A percentile compares a stretch with the other conserved stretches of the same genome.
Evolutionary conservation across 306 rosid species (phyloP).

Genomic region (Erythrophleum fordii): DNA sequence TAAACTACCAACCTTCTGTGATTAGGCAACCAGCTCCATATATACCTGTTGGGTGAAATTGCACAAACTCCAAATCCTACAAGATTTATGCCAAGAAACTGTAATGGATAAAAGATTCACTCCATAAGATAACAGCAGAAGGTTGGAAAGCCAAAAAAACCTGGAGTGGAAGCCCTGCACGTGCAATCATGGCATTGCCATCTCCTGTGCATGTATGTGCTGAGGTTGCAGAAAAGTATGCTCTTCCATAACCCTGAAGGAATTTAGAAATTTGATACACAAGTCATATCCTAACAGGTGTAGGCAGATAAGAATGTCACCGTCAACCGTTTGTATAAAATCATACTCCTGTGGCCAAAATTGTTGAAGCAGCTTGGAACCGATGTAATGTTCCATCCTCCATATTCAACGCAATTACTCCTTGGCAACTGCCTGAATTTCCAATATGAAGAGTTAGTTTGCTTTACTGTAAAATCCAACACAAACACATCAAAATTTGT

Average conservation of each 20-base stretch:
- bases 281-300: constrained; percentile 8
- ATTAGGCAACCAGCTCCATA: constrained; percentile 99
- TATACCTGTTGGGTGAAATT: constrained; percentile 96
- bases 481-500: background rate
- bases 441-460: constrained; percentile 37
- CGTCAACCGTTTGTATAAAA: constrained; percentile 20
- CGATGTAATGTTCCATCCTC: constrained; percentile 96
- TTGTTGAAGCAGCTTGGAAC: constrained; percentile 83
- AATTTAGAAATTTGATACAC: constrained; percentile 29
- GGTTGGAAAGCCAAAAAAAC: constrained; percentile 45
- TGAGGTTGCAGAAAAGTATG: constrained; percentile 93
- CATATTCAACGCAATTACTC: constrained; percentile 82
- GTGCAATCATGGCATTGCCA: constrained; percentile 97
- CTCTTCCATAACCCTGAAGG: constrained; percentile 86
- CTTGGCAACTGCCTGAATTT: constrained; percentile 84
- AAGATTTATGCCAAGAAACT: constrained; percentile 31
- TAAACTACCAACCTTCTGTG: constrained; percentile 75
- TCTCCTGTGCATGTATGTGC: constrained; percentile 99
- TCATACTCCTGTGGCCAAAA: constrained; percentile 94
- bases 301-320: background rate
- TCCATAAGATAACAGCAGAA: constrained; percentile 26
- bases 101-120: constrained; percentile 16
- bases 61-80: constrained; percentile 98
- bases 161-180: constrained; percentile 93
- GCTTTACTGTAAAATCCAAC: background rate